Evolutionary conservation across 2,329 filamentous ascomycete species (phyloP), one percentile per base, ranked within the genome.

Genomic region (Decorospora gaudefroyi): DNA sequence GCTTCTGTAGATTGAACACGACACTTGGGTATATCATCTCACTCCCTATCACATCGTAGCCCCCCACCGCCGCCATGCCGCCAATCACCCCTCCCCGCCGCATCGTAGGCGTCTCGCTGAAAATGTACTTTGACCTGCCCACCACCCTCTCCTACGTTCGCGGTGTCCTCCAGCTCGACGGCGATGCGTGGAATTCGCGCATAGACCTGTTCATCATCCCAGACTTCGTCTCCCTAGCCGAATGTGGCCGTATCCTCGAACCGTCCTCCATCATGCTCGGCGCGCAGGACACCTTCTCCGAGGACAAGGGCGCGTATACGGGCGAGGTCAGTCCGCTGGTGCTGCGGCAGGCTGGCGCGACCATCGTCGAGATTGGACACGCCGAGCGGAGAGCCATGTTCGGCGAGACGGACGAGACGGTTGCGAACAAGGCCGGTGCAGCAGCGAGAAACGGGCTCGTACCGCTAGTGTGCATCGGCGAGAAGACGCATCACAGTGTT

Each of bases 401-500:
- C 60, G 80, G 79, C 11, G 89, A 95, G 75, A 87, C 83, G n/a
- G 86, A 93, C 59, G 78, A 74, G 11, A 73, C 77, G 28, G 81
- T 86, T 0, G 84, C 83, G 0, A 78, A 73, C 48, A 93, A 93
- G 71, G 87, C 87, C 0, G 78, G 77, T 0, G 88, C 87, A 0
- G 82, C 82, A 1, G 82, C 79, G 11, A 72, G 81, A 4, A 85
- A 90, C 60, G 84, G 84, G 4, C 81, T 95, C 75, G 74, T 87
- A 0, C 89, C 90, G 2, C 76, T 95, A 1, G 81, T 95, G 1
- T 95, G 90, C 70, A 82, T 95, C 13, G 89, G 90, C 8, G 90
- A 95, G 75, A 74, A 79, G 59, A 81, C 74, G 55, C 72, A 55
- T 67, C 73, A 70, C 43, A 64, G 60, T 26, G 68, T 62, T 66